Evolutionary conservation across 2,329 filamentous ascomycete genomes (phyloP).

Genomic region (Aspergillus pseudotamarii): DNA sequence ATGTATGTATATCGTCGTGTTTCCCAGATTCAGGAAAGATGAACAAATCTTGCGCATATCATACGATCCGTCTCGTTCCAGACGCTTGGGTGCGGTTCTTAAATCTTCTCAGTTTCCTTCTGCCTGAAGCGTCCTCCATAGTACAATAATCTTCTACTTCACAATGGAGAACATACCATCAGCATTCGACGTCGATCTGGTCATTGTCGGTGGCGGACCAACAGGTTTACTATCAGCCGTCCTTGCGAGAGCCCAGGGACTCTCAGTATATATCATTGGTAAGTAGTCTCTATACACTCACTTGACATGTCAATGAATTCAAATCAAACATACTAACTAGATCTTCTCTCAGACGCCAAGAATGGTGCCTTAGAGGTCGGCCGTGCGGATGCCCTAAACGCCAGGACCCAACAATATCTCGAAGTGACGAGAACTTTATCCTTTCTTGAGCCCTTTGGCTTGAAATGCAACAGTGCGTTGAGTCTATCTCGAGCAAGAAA

Average conservation of each 20-base stretch:
- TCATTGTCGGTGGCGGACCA: slow-evolving; percentile 3
- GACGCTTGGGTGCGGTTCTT: background rate
- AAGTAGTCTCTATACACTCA: background rate
- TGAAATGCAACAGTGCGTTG: slow-evolving; percentile 7
- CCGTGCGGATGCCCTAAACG: slow-evolving; percentile 6
- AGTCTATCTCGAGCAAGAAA: too few relatives aligned
- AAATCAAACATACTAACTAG: background rate
- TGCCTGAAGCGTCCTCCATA: background rate
- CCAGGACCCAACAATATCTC: slow-evolving; percentile 6
- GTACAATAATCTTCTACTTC: background rate
- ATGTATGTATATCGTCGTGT: background rate
- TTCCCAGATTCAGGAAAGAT: background rate
- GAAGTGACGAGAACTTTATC: slow-evolving; percentile 1
- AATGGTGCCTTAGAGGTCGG: slow-evolving; percentile 1
- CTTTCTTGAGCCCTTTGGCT: background rate
- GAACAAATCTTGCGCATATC: background rate
- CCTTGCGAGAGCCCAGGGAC: slow-evolving; percentile 2
- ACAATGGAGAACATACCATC: background rate
- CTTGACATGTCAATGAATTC: background rate
- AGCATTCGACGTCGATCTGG: background rate
- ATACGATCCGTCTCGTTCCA: background rate
- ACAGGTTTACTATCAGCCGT: slow-evolving; percentile 1
- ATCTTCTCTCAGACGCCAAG: background rate
- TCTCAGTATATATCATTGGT: slow-evolving; percentile 3
- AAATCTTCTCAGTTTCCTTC: background rate